Base-by-base conservation (phyloP, 2,329 filamentous ascomycete genomes). In the Phyllosticta ampelicida region DNA sequence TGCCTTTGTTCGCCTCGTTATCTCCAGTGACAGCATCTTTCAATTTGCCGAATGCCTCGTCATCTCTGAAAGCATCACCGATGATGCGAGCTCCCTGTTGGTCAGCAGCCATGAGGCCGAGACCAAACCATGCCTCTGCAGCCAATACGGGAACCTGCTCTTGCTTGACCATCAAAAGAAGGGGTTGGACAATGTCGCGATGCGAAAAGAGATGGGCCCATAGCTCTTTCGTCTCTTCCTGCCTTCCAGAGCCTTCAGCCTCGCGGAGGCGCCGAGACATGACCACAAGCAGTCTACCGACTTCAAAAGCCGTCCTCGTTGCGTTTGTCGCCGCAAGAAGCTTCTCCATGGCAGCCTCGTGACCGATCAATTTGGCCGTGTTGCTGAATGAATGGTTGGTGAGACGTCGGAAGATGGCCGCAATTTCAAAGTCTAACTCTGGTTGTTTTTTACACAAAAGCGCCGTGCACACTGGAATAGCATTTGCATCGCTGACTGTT, bases 331-430 rank as follows among this genome's bases (percentile, higher is more conserved):
- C 51, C 5, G 18, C 11, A 20, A 55, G 49, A 8, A 59, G 57
- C 10, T 48, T 44, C 26, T 13, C 49, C 48, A 59, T 13, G 11
- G 48, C 28, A 20, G 5, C n/a, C n/a, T 20, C 4, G 11, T 52
- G 29, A 11, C 20, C 10, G 29, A 54, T 49, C 16, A 59, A 30
- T 10, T 30, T 21, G 9, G n/a, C 48, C 13, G 57, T 49, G 21
- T 30, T 55, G 28, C 16, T 21, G 30, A 13, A 29, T 9, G 57
- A 59, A 53, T 59, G 21, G 57, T 59, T 59, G 48, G 52, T 53
- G 64, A 77, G 77, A 0, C 70, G 75, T 4, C 75, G 70, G 0
- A 73, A 71, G 10, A 76, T 69, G 10, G 71, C 69, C 0, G 69
- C 75, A 9, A 77, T 60, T 55, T 78, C 75, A 61, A 77, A 78